These are phyloP conservation scores for Glycyrrhiza uralensis DNA, from an alignment of 306 rosid species.

Conservation along the genomic window DNA sequence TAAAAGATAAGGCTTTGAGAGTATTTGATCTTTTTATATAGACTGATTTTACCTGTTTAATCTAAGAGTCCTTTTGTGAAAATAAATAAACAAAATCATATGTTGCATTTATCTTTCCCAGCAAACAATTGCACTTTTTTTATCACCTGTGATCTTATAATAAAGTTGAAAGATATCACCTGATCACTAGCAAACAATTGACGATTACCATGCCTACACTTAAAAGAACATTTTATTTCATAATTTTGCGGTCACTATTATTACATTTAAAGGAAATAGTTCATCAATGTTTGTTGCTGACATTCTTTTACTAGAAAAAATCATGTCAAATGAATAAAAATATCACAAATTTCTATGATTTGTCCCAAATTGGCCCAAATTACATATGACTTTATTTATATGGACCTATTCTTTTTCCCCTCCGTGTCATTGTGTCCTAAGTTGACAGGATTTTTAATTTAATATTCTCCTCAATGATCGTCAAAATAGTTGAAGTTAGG, in stretches of 20 bases:
- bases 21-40: neutral
- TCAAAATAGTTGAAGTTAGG: neutral
- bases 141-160: neutral
- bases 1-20: neutral
- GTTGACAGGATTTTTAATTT: neutral
- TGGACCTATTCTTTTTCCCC: slow-evolving; percentile 6
- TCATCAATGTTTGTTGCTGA: slow-evolving; percentile 1
- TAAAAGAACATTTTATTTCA: neutral
- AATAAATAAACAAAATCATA: slow-evolving; percentile 10
- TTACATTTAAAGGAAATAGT: neutral
- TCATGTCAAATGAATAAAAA: slow-evolving; percentile 4
- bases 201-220: no score
- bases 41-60: neutral
- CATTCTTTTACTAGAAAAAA: neutral
- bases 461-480: neutral
- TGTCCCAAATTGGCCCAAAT: slow-evolving; percentile 16
- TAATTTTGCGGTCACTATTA: neutral
- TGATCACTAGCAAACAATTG: no score
- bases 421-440: neutral
- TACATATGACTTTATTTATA: neutral
- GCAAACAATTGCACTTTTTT: neutral
- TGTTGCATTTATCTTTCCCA: neutral
- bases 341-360: neutral
- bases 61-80: slow-evolving; percentile 3
- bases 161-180: slow-evolving; percentile 10